Evolutionary conservation across 345 rosid species (phyloP).

Genomic region (Populus tremula): DNA sequence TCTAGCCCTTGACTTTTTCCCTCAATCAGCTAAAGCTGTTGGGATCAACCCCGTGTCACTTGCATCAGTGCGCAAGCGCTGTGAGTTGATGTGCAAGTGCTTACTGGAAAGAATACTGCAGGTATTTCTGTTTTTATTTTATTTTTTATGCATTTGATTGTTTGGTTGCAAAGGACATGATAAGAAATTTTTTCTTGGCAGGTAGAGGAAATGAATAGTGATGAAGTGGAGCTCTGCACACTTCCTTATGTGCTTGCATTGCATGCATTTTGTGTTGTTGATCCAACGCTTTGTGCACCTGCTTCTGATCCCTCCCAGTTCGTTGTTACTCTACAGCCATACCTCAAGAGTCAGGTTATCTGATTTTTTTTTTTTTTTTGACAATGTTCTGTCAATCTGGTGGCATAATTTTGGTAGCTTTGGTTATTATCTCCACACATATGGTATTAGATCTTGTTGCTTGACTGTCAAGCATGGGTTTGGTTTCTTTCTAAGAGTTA

Average conservation of each 20-base stretch:
- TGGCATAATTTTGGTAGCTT: background rate
- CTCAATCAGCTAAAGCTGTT: slow-evolving; percentile 94
- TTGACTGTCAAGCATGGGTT: too few relatives aligned
- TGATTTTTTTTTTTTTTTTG: background rate
- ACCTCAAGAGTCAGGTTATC: slow-evolving; percentile 89
- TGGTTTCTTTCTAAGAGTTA: too few relatives aligned
- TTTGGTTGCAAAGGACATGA: slow-evolving; percentile 15
- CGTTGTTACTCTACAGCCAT: slow-evolving; percentile 90
- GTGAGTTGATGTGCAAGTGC: slow-evolving; percentile 96
- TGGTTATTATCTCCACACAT: background rate
- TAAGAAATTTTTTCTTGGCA: slow-evolving; percentile 28
- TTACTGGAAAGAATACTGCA: slow-evolving; percentile 91
- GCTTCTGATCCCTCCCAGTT: slow-evolving; percentile 89
- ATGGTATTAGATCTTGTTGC: background rate
- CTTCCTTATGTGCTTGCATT: slow-evolving; percentile 83
- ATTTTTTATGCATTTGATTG: slow-evolving; percentile 9
- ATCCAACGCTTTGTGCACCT: slow-evolving; percentile 88
- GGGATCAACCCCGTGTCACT: slow-evolving; percentile 86
- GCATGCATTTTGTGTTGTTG: slow-evolving; percentile 95
- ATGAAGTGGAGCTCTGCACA: slow-evolving; percentile 57
- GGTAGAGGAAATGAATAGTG: slow-evolving; percentile 82
- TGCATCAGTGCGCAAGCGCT: slow-evolving; percentile 85
- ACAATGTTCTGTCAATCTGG: background rate
- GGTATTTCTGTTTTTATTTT: slow-evolving; percentile 40
- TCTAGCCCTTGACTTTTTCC: slow-evolving; percentile 87